A percentile compares a stretch with the other conserved stretches of the same genome.
Conservation (phyloP, 2,329 filamentous ascomycete genomes). For the Cladosporium sp. region DNA sequence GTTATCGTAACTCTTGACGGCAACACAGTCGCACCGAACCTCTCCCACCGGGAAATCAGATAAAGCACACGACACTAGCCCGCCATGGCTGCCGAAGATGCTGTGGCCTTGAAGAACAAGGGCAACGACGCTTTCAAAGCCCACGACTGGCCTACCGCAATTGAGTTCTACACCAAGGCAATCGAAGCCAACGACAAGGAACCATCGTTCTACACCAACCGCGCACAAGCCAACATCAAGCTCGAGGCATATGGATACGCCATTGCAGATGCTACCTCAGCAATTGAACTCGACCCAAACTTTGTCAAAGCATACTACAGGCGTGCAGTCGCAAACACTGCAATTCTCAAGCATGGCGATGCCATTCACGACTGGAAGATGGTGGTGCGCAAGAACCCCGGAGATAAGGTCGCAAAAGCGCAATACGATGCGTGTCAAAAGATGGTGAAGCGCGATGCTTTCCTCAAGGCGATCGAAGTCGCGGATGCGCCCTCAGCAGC, state of each 20-base stretch:
- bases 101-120: constrained; percentile 81
- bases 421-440: constrained; percentile 93
- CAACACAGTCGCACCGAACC: background rate
- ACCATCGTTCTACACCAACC: constrained; percentile 88
- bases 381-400: constrained; percentile 80
- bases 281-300: constrained; percentile 80
- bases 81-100: constrained; percentile 48
- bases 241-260: constrained; percentile 93
- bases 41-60: background rate
- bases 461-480: constrained; percentile 91
- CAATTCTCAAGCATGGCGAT: constrained; percentile 82
- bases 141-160: constrained; percentile 79
- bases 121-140: constrained; percentile 89
- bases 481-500: constrained; percentile 88
- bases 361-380: constrained; percentile 89
- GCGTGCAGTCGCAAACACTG: constrained; percentile 84
- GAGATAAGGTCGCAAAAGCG: constrained; percentile 84
- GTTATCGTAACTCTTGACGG: background rate
- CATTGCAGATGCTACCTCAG: constrained; percentile 83
- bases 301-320: constrained; percentile 97
- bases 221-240: constrained; percentile 94
- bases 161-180: constrained; percentile 80
- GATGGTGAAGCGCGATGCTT: constrained; percentile 85
- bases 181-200: constrained; percentile 80
- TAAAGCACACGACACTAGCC: constrained; percentile 12